Evolutionary conservation across 768 basidiomycete species (phyloP).

Genomic region (Hemileccinum rubropunctum): DNA sequence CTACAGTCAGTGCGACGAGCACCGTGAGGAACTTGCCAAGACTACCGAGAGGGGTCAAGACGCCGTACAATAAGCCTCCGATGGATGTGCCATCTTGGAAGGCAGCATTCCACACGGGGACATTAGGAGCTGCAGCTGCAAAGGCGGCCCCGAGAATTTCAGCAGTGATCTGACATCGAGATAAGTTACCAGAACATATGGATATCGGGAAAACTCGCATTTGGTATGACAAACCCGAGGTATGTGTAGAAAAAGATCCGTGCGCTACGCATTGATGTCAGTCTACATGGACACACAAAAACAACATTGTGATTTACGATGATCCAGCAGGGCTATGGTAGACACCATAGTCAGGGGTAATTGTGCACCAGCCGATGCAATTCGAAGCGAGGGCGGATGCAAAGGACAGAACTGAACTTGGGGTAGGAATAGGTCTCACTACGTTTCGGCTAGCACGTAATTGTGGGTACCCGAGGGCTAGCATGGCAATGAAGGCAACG

Average conservation of each 20-base stretch:
- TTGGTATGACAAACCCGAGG: conserved; percentile 41
- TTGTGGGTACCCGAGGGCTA: conserved; percentile 70
- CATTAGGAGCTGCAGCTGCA: conserved; percentile 38
- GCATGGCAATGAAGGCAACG: conserved; percentile 61
- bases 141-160: conserved; percentile 47
- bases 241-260: conserved; percentile 48
- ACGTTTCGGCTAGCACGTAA: conserved; percentile 41
- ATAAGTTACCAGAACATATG: not conserved
- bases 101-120: conserved; percentile 39
- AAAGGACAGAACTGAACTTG: conserved; percentile 40
- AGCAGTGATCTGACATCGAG: conserved; percentile 31
- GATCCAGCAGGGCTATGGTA: conserved; percentile 54
- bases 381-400: conserved; percentile 43
- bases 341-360: conserved; percentile 49
- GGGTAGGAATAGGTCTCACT: conserved; percentile 35
- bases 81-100: conserved; percentile 42
- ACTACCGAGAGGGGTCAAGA: conserved; percentile 38
- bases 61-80: conserved; percentile 42
- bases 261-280: conserved; percentile 21
- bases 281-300: not conserved
- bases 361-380: conserved; percentile 41
- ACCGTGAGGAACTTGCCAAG: conserved; percentile 49
- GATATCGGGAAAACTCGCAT: conserved; percentile 27
- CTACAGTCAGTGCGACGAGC: conserved; percentile 50
- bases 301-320: conserved; percentile 47